Percentiles rank a stretch among this genome's conserved stretches.
Conservation (phyloP, 2,329 filamentous ascomycete species). For the Aspergillus amoenus region DNA sequence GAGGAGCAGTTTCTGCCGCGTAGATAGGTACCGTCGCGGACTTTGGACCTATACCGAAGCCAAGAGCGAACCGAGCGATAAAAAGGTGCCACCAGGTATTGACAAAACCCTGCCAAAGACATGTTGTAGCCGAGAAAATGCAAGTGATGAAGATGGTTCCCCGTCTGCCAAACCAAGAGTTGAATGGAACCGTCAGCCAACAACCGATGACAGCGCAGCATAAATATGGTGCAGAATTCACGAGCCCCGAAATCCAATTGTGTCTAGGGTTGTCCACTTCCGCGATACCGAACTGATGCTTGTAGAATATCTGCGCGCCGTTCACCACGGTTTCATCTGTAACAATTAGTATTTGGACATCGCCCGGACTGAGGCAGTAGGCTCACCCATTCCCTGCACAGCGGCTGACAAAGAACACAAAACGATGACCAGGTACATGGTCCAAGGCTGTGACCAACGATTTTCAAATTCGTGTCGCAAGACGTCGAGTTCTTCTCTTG, state of each 20-base stretch:
- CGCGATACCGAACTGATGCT: conserved; percentile 60
- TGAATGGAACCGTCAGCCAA: conserved; percentile 73
- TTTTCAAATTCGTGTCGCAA: conserved; percentile 62
- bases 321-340: conserved; percentile 68
- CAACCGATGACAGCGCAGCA: conserved; percentile 69
- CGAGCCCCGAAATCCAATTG: conserved; percentile 61
- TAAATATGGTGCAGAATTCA: conserved; percentile 59
- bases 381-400: conserved; percentile 65
- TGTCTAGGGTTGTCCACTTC: conserved; percentile 40
- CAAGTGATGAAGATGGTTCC: conserved; percentile 77
- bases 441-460: conserved; percentile 67
- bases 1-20: conserved; percentile 71
- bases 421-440: conserved; percentile 65
- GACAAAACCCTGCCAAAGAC: conserved; percentile 62
- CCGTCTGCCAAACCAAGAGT: conserved; percentile 66
- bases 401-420: conserved; percentile 68
- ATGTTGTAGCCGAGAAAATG: conserved; percentile 61
- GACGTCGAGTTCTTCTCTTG: conserved; percentile 56
- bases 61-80: conserved; percentile 68
- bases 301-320: conserved; percentile 67
- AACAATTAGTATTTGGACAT: background rate
- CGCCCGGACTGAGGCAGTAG: background rate
- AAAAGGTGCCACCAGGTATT: conserved; percentile 72
- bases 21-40: conserved; percentile 74
- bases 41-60: conserved; percentile 76